phyloP scores from a whole-genome alignment of 371 early-diverging fungal species.

The Mortierella sp. region DNA sequence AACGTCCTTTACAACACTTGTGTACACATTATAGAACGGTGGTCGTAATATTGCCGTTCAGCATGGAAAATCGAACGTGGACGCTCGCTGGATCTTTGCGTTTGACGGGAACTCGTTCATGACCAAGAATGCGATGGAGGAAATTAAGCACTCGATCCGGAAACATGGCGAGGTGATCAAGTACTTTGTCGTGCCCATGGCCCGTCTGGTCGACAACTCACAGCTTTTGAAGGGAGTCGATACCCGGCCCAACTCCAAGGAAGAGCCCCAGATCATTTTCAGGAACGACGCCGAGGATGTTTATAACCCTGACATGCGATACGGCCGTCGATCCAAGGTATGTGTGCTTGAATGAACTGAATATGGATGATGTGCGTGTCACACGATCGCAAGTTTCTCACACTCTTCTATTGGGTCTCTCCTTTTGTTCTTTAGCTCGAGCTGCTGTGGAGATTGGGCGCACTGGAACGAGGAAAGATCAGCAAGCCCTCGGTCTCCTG shows the following conservation, averaged over 20 bases:
- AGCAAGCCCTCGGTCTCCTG: constrained; percentile 74
- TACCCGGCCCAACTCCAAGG: constrained; percentile 71
- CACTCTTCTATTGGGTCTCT: background rate
- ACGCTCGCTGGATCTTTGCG: constrained; percentile 77
- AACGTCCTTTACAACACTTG: background rate
- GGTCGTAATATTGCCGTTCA: constrained; percentile 75
- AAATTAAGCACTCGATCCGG: constrained; percentile 69
- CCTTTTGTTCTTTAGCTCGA: constrained; percentile 62
- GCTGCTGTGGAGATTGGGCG: constrained; percentile 75
- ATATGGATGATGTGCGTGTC: background rate
- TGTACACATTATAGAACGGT: constrained; percentile 66
- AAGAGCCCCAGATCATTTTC: constrained; percentile 81
- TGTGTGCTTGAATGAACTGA: background rate
- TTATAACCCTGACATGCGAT: constrained; percentile 78
- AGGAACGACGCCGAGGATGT: constrained; percentile 70
- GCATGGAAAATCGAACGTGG: constrained; percentile 67
- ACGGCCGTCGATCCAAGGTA: constrained; percentile 82
- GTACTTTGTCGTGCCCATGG: constrained; percentile 81
- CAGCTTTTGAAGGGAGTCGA: constrained; percentile 67
- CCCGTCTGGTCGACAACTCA: constrained; percentile 72
- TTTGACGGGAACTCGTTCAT: constrained; percentile 82
- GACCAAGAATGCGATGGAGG: constrained; percentile 69
- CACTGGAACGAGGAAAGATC: constrained; percentile 67
- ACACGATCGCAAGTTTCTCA: background rate
- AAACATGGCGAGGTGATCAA: constrained; percentile 65